phyloP scores from a whole-genome alignment of 352 stramenopile genomes.

The Peronospora tabacina region DNA sequence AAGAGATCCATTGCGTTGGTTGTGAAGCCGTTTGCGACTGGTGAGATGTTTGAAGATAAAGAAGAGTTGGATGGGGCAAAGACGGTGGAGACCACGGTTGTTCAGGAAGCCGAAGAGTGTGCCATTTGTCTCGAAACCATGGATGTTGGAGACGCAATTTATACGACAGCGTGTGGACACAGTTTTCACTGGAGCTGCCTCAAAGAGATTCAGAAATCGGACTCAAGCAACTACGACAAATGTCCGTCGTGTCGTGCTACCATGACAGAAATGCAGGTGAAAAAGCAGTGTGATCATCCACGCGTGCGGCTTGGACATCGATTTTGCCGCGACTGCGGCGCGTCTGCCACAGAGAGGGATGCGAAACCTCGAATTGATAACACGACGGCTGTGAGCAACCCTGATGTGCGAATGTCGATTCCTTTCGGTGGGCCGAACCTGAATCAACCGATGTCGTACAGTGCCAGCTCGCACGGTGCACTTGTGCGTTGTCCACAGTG shows the following conservation, averaged over 20 bases:
- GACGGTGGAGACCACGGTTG: slow-evolving; percentile 34
- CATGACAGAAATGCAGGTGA: slow-evolving; percentile 78
- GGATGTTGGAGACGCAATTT: slow-evolving; percentile 73
- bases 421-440: slow-evolving; percentile 10
- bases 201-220: slow-evolving; percentile 74
- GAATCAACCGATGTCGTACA: slow-evolving; percentile 61
- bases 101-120: slow-evolving; percentile 69
- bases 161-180: slow-evolving; percentile 75
- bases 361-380: slow-evolving; percentile 58
- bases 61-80: slow-evolving; percentile 15
- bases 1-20: slow-evolving; percentile 45
- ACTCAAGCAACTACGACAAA: slow-evolving; percentile 78
- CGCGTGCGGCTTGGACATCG: slow-evolving; percentile 70
- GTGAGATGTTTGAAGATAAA: slow-evolving; percentile 22
- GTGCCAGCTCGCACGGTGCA: slow-evolving; percentile 71
- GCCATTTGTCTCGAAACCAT: slow-evolving; percentile 81
- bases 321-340: slow-evolving; percentile 74
- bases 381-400: slow-evolving; percentile 1
- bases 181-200: slow-evolving; percentile 83
- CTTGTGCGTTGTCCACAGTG: slow-evolving; percentile 79
- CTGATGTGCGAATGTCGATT: slow-evolving; percentile 24
- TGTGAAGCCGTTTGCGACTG: slow-evolving; percentile 24
- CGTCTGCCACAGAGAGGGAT: slow-evolving; percentile 46
- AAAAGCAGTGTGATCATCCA: slow-evolving; percentile 78
- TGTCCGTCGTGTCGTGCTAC: slow-evolving; percentile 69